A percentile compares a stretch with the other conserved stretches of the same genome.
These are phyloP conservation scores for Mucor piriformis DNA, from an alignment of 371 early-diverging fungal genomes.

Conservation along the genomic window DNA sequence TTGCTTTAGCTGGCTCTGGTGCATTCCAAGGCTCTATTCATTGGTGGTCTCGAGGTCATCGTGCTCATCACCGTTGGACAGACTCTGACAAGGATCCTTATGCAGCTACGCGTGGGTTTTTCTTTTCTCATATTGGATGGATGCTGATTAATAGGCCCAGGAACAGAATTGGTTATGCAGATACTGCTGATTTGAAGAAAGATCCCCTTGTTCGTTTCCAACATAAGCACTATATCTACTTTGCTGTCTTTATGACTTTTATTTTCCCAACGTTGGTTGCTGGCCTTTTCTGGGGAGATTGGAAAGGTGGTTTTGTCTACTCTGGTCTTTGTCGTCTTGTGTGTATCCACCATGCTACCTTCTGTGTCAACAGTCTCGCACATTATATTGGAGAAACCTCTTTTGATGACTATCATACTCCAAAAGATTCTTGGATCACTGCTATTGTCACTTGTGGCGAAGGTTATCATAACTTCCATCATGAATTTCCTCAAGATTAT, in stretches of 20 bases:
- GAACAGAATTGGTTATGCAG: conserved; percentile 74
- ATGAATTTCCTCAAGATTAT: conserved; percentile 96
- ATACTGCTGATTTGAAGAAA: conserved; percentile 80
- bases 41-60: conserved; percentile 88
- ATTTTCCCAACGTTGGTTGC: conserved; percentile 83
- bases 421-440: conserved; percentile 80
- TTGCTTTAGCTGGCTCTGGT: conserved; percentile 70
- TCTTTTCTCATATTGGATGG: conserved; percentile 91
- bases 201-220: conserved; percentile 82
- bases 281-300: conserved; percentile 89
- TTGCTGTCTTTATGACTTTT: conserved; percentile 76
- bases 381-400: conserved; percentile 79
- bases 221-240: conserved; percentile 77
- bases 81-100: conserved; percentile 93
- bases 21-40: conserved; percentile 83
- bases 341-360: conserved; percentile 90
- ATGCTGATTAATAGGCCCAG: conserved; percentile 82
- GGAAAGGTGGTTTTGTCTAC: conserved; percentile 86
- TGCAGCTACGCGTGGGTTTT: conserved; percentile 80
- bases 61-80: conserved; percentile 89
- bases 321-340: conserved; percentile 83
- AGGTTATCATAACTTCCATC: conserved; percentile 91
- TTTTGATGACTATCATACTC: conserved; percentile 81
- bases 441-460: conserved; percentile 84
- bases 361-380: conserved; percentile 92